These are phyloP conservation scores for Microthlaspi erraticum DNA, from an alignment of 345 rosid genomes.

Conservation along the genomic window DNA sequence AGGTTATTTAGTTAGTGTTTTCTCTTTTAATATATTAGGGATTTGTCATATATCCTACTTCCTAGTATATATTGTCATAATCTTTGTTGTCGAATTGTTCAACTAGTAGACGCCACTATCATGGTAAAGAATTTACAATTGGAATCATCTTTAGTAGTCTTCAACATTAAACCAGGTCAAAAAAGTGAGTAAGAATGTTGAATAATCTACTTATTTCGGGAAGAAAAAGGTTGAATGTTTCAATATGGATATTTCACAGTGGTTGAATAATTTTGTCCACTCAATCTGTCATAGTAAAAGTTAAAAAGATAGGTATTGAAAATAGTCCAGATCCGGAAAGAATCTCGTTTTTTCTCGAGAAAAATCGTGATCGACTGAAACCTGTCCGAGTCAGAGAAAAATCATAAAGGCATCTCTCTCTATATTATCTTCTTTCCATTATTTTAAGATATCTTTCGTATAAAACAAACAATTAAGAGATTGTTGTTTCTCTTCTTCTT, in stretches of 20 bases:
- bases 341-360: slow-evolving; percentile 9
- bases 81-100: not conserved
- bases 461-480: slow-evolving; percentile 2
- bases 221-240: not conserved
- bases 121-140: not conserved
- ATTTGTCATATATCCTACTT: not conserved
- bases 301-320: slow-evolving; percentile 21
- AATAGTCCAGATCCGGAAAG: slow-evolving; percentile 20
- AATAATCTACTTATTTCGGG: not conserved
- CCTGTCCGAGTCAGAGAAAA: not conserved
- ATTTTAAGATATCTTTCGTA: not conserved
- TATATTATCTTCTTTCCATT: not conserved
- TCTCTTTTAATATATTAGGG: too few species aligned
- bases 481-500: not conserved
- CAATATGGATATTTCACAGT: too few species aligned
- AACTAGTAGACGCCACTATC: not conserved
- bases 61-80: not conserved
- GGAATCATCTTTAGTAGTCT: not conserved
- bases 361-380: slow-evolving; percentile 8
- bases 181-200: not conserved
- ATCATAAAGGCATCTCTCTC: not conserved
- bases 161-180: not conserved
- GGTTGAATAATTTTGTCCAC: too few species aligned
- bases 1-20: too few species aligned
- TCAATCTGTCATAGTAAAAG: not conserved